phyloP scores from a whole-genome alignment of 2,329 filamentous ascomycete species.

The Epichloe gansuensis region DNA sequence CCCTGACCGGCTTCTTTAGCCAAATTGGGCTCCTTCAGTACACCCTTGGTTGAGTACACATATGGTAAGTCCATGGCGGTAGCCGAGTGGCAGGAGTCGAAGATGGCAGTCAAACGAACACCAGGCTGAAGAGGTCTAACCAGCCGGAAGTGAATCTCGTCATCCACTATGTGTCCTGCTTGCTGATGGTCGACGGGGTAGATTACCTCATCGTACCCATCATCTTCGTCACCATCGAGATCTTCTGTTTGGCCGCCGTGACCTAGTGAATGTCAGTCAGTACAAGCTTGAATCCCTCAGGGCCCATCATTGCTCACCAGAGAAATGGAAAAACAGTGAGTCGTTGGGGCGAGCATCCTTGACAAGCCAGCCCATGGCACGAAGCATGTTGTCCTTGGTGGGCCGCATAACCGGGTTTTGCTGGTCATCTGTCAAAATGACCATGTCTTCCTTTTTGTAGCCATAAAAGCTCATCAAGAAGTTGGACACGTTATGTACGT shows the following conservation, averaged over 20 bases:
- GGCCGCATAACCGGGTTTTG: constrained; percentile 55
- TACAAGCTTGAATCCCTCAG: not conserved
- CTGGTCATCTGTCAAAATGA: constrained; percentile 65
- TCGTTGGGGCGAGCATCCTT: constrained; percentile 60
- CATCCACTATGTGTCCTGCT: constrained; percentile 63
- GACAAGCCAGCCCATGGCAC: constrained; percentile 66
- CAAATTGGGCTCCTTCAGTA: constrained; percentile 70
- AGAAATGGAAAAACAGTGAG: constrained; percentile 66
- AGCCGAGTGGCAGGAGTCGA: constrained; percentile 70
- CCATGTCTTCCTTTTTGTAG: constrained; percentile 70
- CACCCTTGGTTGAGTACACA: constrained; percentile 67
- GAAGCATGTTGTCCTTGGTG: constrained; percentile 62
- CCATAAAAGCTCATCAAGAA: constrained; percentile 50
- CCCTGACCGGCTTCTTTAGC: constrained; percentile 68
- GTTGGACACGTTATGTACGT: constrained; percentile 61
- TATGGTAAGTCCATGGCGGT: constrained; percentile 68
- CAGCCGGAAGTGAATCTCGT: constrained; percentile 66
- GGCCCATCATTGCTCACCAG: constrained; percentile 30
- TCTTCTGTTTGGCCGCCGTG: constrained; percentile 68
- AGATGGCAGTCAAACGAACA: constrained; percentile 72
- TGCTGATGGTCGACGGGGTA: constrained; percentile 62
- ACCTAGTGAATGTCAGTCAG: constrained; percentile 28
- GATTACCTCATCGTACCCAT: constrained; percentile 67
- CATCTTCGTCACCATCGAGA: constrained; percentile 61
- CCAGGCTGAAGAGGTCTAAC: constrained; percentile 68